A percentile compares a stretch with the other conserved stretches of the same genome.
Conservation (phyloP, 768 basidiomycete genomes). For the Tubosaeta brunneosetosa region DNA sequence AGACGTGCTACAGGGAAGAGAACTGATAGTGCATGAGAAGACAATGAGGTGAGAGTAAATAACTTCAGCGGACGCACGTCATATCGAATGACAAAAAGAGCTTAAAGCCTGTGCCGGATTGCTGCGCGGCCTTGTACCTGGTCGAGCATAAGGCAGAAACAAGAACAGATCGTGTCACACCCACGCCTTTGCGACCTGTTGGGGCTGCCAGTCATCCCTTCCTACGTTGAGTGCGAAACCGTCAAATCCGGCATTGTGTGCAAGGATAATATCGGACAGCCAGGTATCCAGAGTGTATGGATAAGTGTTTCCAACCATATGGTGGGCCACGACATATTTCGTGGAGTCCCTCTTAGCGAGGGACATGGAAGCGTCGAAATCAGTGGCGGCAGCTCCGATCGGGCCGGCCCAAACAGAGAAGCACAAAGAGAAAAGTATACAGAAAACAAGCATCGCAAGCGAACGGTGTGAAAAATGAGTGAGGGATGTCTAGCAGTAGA, state of each 20-base stretch:
- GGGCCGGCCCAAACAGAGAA: conserved; percentile 13
- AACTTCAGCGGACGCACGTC: conserved; percentile 42
- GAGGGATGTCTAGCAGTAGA: conserved; percentile 16
- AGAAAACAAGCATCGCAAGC: conserved; percentile 15
- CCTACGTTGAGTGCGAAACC: conserved; percentile 73
- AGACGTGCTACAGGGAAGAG: conserved; percentile 48
- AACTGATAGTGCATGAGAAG: conserved; percentile 31
- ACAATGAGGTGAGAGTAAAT: background rate
- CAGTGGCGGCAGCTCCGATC: conserved; percentile 4
- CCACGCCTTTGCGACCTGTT: conserved; percentile 61
- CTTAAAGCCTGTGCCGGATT: conserved; percentile 55
- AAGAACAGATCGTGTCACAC: conserved; percentile 14
- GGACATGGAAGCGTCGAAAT: background rate
- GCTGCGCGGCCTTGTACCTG: conserved; percentile 53
- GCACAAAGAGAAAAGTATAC: conserved; percentile 8
- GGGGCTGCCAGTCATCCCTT: conserved; percentile 55
- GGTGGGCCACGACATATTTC: conserved; percentile 54
- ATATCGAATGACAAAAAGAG: conserved; percentile 78
- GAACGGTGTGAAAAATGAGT: conserved; percentile 14
- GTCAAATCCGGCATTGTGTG: conserved; percentile 56
- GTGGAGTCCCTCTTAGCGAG: conserved; percentile 13
- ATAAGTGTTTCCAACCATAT: conserved; percentile 64
- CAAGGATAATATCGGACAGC: conserved; percentile 51
- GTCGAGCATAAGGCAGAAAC: conserved; percentile 15
- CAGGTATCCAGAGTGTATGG: conserved; percentile 46